phyloP scores from a whole-genome alignment of 2,329 filamentous ascomycete species.

The Aspergillus bombycis region DNA sequence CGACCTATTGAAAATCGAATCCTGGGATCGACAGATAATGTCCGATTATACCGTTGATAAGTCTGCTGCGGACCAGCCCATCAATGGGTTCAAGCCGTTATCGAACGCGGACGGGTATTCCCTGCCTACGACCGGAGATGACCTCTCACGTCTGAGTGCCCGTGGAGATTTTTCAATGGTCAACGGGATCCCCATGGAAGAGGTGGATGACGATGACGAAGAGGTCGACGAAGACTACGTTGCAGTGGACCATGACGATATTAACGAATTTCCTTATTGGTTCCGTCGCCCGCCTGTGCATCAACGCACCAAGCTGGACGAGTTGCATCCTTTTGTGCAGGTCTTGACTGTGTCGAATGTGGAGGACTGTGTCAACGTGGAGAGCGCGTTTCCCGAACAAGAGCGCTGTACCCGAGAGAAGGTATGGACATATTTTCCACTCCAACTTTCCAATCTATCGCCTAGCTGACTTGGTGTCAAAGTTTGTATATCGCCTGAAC shows the following conservation, averaged over 20 bases:
- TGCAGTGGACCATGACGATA: constrained; percentile 46
- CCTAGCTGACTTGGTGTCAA: constrained; percentile 14
- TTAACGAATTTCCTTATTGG: constrained; percentile 44
- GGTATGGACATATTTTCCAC: constrained; percentile 44
- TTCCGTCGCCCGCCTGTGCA: constrained; percentile 44
- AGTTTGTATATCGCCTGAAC: constrained; percentile 78
- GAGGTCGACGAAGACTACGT: constrained; percentile 47
- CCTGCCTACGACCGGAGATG: constrained; percentile 30
- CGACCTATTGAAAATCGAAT: not conserved
- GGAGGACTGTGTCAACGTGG: constrained; percentile 59
- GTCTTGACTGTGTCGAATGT: constrained; percentile 63
- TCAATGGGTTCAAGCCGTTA: constrained; percentile 34
- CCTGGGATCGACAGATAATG: constrained; percentile 22
- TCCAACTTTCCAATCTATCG: not conserved
- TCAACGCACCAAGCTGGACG: constrained; percentile 50
- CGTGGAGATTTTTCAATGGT: constrained; percentile 31
- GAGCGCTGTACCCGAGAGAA: constrained; percentile 64
- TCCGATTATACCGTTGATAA: constrained; percentile 32
- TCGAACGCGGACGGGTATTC: constrained; percentile 35
- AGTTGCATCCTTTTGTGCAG: constrained; percentile 73
- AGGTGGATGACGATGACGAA: constrained; percentile 32
- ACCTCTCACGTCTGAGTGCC: constrained; percentile 33
- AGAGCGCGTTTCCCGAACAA: constrained; percentile 62
- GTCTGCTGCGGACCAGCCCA: constrained; percentile 29
- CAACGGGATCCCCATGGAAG: constrained; percentile 36